A percentile compares a stretch with the other conserved stretches of the same genome.
phyloP scores from a whole-genome alignment of 2,329 filamentous ascomycete species.

The Colletotrichum paranaense region DNA sequence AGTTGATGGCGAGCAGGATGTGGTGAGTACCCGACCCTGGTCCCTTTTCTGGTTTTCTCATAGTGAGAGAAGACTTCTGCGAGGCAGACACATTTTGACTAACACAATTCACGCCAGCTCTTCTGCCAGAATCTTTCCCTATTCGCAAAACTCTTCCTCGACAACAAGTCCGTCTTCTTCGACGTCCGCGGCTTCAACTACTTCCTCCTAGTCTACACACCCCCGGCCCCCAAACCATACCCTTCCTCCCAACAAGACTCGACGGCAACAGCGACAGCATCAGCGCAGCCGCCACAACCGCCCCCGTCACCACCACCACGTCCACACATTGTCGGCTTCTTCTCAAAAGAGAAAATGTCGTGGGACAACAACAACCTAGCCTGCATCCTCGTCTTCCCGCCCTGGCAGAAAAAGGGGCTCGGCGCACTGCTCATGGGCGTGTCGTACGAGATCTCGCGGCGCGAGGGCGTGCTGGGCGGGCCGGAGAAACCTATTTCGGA shows the following conservation, averaged over 20 bases:
- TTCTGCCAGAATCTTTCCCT: slow-evolving; percentile 96
- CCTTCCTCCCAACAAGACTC: background rate
- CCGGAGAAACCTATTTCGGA: slow-evolving; percentile 95
- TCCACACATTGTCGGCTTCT: slow-evolving; percentile 87
- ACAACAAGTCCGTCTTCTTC: slow-evolving; percentile 98
- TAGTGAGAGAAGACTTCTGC: background rate
- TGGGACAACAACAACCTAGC: slow-evolving; percentile 99
- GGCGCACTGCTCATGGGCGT: slow-evolving; percentile 91
- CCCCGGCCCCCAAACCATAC: slow-evolving; percentile 48
- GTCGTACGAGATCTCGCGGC: slow-evolving; percentile 89
- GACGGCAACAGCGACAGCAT: too few species aligned
- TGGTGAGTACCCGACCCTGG: slow-evolving; percentile 57
- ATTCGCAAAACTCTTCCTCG: slow-evolving; percentile 96
- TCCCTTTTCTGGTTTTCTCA: background rate
- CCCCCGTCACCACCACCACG: slow-evolving; percentile 37
- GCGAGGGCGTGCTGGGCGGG: slow-evolving; percentile 86
- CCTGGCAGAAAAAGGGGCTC: slow-evolving; percentile 91
- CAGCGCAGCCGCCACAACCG: too few species aligned
- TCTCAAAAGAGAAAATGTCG: slow-evolving; percentile 98
- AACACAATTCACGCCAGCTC: slow-evolving; percentile 58
- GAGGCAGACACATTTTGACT: slow-evolving; percentile 23
- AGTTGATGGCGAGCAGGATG: slow-evolving; percentile 88
- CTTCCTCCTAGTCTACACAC: slow-evolving; percentile 86
- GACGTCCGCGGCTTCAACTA: slow-evolving; percentile 95
- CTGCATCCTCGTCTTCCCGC: slow-evolving; percentile 95